Base-by-base conservation (phyloP, 495 filamentous ascomycete genomes). In the Geopyxis carbonaria region DNA sequence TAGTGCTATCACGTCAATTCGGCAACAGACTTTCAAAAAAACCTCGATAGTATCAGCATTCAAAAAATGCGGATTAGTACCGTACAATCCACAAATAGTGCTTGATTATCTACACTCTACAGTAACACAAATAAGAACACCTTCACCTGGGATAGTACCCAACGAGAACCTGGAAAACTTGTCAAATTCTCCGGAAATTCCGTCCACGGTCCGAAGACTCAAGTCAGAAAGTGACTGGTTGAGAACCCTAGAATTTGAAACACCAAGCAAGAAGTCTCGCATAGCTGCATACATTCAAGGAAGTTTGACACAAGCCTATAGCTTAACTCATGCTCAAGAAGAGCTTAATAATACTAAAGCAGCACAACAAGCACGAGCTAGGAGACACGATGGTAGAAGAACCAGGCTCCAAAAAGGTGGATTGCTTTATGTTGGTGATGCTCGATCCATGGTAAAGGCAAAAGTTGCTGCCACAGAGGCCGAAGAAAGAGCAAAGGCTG, bases 81-180 rank as follows among this genome's bases (percentile, higher is more conserved):
- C 46, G 21, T 48, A 15, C 14, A 31, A 44, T 30, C 40, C 33
- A 13, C 31, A 34, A 5, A 22, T 46, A 23, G 44, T 49, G 6
- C 21, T 39, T 10, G 22, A 6, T 11, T 27, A 39, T 27, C 7
- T 39, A 14, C 36, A 24, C 16, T 7, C 8, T 7, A 28, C 25
- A 28, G 7, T 8, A n/a, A 28, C 25, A 4, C 7, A 16, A 19
- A 22, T 22, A 21, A n/a, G n/a, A n/a, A 15, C 33, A 6, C 16
- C 33, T 22, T 10, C 5, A 21, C 7, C 33, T 22, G 18, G 18
- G 24, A 7, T 5, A 10, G 5, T 36, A 19, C 33, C 31, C 5
- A 36, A 18, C 8, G 33, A 36, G 19, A 36, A 10, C 5, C n/a
- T n/a, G n/a, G n/a, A n/a, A n/a, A n/a, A n/a, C n/a, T n/a, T n/a